These are phyloP conservation scores for Moelleriella libera DNA, from an alignment of 2,329 filamentous ascomycete genomes.

Conservation along the genomic window DNA sequence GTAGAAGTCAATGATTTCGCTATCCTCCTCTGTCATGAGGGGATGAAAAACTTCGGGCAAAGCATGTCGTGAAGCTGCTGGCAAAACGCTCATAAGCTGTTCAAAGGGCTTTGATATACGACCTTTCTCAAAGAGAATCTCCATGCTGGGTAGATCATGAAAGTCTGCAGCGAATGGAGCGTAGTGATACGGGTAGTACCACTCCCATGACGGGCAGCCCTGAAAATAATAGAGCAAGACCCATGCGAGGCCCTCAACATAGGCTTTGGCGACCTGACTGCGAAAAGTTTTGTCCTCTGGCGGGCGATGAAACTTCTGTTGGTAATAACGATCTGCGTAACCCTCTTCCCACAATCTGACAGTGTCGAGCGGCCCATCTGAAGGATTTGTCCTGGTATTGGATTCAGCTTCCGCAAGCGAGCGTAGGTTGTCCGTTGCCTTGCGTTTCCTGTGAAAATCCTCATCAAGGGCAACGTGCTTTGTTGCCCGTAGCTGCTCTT, in stretches of 20 bases:
- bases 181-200: slow-evolving; percentile 98
- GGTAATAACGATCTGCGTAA: slow-evolving; percentile 90
- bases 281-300: slow-evolving; percentile 75
- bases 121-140: slow-evolving; percentile 72
- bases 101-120: slow-evolving; percentile 84
- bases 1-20: slow-evolving; percentile 94
- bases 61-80: slow-evolving; percentile 82
- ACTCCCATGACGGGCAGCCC: slow-evolving; percentile 95
- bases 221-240: slow-evolving; percentile 96
- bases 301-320: slow-evolving; percentile 84
- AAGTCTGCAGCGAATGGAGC: slow-evolving; percentile 96
- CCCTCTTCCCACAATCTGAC: slow-evolving; percentile 91
- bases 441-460: slow-evolving; percentile 55
- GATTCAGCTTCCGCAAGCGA: neutral
- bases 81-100: slow-evolving; percentile 95
- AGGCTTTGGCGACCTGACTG: slow-evolving; percentile 76
- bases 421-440: slow-evolving; percentile 33
- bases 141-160: slow-evolving; percentile 63
- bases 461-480: slow-evolving; percentile 6
- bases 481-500: slow-evolving; percentile 54
- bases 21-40: slow-evolving; percentile 78
- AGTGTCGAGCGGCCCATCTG: slow-evolving; percentile 57
- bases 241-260: slow-evolving; percentile 91
- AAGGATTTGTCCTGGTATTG: neutral
- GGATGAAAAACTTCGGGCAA: slow-evolving; percentile 79